Evolutionary conservation across 106 monocot species (phyloP), one percentile per base, ranked within the genome.

Genomic region (Amphibolis antarctica): DNA sequence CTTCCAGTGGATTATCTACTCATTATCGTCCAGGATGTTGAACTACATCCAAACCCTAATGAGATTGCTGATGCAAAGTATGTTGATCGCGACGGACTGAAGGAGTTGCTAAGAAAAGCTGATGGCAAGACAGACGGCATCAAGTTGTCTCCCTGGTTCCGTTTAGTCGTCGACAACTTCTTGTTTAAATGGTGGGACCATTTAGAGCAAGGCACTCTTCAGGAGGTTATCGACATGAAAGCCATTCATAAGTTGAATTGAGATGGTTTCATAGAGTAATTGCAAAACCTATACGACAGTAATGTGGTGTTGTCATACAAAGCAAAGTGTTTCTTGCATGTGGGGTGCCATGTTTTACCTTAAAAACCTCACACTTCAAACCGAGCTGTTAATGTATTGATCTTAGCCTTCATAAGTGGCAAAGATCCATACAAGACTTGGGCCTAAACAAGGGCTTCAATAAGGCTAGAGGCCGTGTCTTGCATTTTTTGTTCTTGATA

Each of bases 1-100:
- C 54, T 42, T 69, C 27, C 75, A 93, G 93, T 93, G 75, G 93
- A 93, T 75, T 93, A 88, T 66, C 58, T 93, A 26, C 85, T 93
- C 12, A 88, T 93, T 63, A 79, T 81, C 12, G 83, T 93, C 29
- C 67, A 77, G 11, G 86, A 93, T 44, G 88, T 93, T 24, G 77
- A 79, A 21, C 15, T 83, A 60, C 65, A 73, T 43, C 85, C 88
- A 10, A 93, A 93, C 52, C 93, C 88, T 3, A 79, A 93, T 43
- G 93, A 93, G 69, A 85, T 93, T 55, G 79, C 88, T 6, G 93
- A 81, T 66, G 64, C 83, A 0, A 88, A 81, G 65, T 93, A 93
- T 44, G 85, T 93, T 10, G 79, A 76, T 55, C 76, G 66, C n/a
- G 85, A 81, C 44, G 66, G 81, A 19, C 66, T 93, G 49, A 79